Evolutionary conservation across 495 filamentous ascomycete species (phyloP), one percentile per base, ranked within the genome.

Genomic region (Neurospora tetrasperma): DNA sequence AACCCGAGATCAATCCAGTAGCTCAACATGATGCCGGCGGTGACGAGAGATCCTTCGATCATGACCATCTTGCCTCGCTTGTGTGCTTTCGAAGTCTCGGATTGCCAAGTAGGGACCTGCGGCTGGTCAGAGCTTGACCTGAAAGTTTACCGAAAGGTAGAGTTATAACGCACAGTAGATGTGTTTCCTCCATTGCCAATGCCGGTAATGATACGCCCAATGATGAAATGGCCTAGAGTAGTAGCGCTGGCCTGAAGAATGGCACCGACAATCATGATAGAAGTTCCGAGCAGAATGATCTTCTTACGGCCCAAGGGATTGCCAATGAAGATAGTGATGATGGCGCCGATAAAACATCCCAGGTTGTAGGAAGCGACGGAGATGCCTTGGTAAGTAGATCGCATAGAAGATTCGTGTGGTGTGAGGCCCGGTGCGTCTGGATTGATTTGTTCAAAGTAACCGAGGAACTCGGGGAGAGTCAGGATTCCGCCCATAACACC

Each of bases 1-100:
- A 93, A 85, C 23, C 87, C 92, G 69, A 92, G 91, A 74, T 90
- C 89, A 69, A 94, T 85, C 91, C 91, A 94, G 82, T 94, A 92
- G 76, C 85, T 88, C 78, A 93, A 83, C 73, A 88, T 90, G 74
- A 93, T 89, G 76, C 92, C 91, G 42, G 86, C 86, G 4, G 91
- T 91, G 75, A 93, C 91, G 79, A 92, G 83, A 18, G 90, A 91
- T 41, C 85, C 85, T 79, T 93, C 90, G 70, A 94, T 90, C 91
- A 93, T 93, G 79, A 94, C 90, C 76, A 94, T 83, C 75, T 91
- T 90, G 16, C 92, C 92, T 76, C 91, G 87, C 69, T 88, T 87
- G 74, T 93, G 90, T 4, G 91, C 86, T 75, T 90, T 91, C 69
- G 90, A 90, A 70, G 90, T 92, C 79, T 95, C 92, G 2, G 91